phyloP scores from a whole-genome alignment of 2,329 filamentous ascomycete genomes.

The Cladosporium sp. region DNA sequence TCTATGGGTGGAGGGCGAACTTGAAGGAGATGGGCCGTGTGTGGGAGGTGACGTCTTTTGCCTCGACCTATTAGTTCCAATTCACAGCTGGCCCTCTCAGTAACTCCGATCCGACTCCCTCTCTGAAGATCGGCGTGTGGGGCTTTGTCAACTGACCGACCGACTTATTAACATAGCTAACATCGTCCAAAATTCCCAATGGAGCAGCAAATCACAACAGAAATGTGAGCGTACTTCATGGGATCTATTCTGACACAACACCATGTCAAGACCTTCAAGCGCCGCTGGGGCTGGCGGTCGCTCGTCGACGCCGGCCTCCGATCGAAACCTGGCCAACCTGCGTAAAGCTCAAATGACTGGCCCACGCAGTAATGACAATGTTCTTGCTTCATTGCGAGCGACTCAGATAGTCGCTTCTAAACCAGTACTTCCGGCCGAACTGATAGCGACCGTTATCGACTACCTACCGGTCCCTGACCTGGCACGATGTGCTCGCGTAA shows the following conservation, averaged over 20 bases:
- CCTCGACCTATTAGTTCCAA: no score
- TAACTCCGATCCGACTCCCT: no score
- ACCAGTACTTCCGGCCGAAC: constrained; percentile 82
- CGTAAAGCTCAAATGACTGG: constrained; percentile 26
- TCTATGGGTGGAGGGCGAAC: background rate
- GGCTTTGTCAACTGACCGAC: no score
- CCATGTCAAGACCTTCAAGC: constrained; percentile 12
- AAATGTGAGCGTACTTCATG: constrained; percentile 3
- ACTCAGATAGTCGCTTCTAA: constrained; percentile 76
- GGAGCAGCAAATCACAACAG: background rate
- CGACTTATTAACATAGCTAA: background rate
- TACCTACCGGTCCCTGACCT: constrained; percentile 82
- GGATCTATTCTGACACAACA: background rate
- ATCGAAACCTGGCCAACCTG: constrained; percentile 24
- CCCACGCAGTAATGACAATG: constrained; percentile 33
- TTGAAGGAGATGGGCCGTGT: no score
- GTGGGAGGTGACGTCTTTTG: background rate
- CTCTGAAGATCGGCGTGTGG: no score
- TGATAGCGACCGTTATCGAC: constrained; percentile 81
- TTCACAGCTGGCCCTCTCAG: background rate
- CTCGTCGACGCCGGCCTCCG: constrained; percentile 7
- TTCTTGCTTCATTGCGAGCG: constrained; percentile 72
- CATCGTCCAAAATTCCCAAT: background rate
- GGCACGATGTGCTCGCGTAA: constrained; percentile 77
- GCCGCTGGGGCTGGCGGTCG: constrained; percentile 11